Evolutionary conservation across 2,329 filamentous ascomycete genomes (phyloP).

Genomic region (Aspergillus spinulosporus): DNA sequence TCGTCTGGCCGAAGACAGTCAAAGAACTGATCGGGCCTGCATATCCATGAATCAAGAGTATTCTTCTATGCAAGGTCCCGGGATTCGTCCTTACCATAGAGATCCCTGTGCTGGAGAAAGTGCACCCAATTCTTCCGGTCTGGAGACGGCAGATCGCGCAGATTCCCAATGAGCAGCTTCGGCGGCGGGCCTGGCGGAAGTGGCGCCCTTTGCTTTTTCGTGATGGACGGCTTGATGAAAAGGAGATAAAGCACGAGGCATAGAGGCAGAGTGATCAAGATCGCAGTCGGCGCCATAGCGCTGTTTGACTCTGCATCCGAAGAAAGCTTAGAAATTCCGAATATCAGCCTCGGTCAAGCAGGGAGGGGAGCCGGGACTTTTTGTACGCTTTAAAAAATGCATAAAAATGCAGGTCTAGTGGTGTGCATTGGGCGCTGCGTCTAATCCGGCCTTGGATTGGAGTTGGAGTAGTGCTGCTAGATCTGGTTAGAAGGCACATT

Average conservation of each 20-base stretch:
- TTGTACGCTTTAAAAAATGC: background rate
- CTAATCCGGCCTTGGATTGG: no score
- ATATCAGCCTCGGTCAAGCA: no score
- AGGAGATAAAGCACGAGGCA: background rate
- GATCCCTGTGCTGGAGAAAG: slow-evolving; percentile 44
- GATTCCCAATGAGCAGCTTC: slow-evolving; percentile 51
- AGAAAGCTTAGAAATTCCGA: no score
- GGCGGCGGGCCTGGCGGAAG: slow-evolving; percentile 54
- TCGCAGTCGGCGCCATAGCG: background rate
- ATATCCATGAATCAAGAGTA: background rate
- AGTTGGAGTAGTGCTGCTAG: no score
- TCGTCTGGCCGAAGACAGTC: slow-evolving; percentile 31
- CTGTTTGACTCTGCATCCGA: no score
- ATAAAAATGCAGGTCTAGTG: no score
- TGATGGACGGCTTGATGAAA: background rate
- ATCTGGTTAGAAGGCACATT: no score
- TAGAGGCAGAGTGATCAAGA: background rate
- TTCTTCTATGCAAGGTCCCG: no score
- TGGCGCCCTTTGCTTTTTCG: background rate
- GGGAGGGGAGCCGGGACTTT: no score
- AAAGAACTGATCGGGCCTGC: slow-evolving; percentile 38
- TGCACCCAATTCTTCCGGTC: slow-evolving; percentile 40
- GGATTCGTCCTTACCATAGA: slow-evolving; percentile 30
- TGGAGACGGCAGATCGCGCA: slow-evolving; percentile 47
- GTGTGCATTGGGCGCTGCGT: background rate